phyloP scores from a whole-genome alignment of 805 yeast species.

The Candida suzukii region DNA sequence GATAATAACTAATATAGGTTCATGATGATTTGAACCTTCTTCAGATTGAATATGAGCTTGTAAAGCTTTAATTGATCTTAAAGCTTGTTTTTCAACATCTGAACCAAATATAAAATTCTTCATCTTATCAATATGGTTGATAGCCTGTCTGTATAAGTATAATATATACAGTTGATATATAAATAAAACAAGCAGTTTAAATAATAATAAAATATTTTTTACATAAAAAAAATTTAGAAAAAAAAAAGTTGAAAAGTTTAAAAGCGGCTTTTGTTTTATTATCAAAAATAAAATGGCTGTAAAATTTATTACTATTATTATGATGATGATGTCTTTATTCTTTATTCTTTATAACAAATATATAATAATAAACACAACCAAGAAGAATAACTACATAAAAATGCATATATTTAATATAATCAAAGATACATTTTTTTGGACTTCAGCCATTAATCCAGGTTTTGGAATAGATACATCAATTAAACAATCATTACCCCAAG shows the following conservation, averaged over 20 bases:
- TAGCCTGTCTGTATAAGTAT: no score
- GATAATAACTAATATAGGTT: conserved; percentile 35
- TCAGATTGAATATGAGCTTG: conserved; percentile 20
- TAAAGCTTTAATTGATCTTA: conserved; percentile 23
- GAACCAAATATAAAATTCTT: conserved; percentile 8
- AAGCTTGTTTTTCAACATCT: conserved; percentile 9
- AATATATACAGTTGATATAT: no score
- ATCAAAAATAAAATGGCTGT: neutral
- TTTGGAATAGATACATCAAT: no score
- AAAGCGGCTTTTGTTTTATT: neutral
- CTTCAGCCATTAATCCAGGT: neutral
- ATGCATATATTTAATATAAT: neutral
- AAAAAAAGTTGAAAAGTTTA: neutral
- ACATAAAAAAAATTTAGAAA: no score
- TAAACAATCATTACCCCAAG: no score
- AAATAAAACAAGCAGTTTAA: no score
- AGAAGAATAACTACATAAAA: no score
- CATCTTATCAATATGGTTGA: neutral
- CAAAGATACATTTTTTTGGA: neutral
- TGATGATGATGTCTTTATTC: no score
- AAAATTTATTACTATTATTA: no score
- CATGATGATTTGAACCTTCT: conserved; percentile 16
- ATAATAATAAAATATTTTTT: no score
- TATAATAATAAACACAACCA: no score
- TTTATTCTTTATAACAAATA: no score